phyloP scores from a whole-genome alignment of 257 asterid species.

The Ilex aquifolium region DNA sequence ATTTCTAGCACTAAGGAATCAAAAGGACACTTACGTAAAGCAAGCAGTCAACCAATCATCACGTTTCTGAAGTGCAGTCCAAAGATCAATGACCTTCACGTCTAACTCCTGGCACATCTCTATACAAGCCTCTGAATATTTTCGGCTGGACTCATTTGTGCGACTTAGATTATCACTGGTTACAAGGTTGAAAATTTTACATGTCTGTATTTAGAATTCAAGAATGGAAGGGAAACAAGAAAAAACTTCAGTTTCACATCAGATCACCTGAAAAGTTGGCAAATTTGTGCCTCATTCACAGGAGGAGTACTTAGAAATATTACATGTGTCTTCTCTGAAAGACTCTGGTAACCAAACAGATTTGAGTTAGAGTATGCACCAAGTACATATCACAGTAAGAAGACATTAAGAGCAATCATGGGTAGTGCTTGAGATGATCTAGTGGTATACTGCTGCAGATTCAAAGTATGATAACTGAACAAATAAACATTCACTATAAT shows the following conservation, averaged over 20 bases:
- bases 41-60: constrained; percentile 65
- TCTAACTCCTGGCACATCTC: constrained; percentile 41
- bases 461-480: too few species aligned
- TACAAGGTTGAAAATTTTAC: background rate
- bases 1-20: background rate
- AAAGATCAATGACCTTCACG: constrained; percentile 54
- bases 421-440: too few species aligned
- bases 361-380: too few species aligned
- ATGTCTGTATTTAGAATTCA: background rate
- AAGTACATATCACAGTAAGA: too few species aligned
- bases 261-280: constrained; percentile 37
- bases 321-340: constrained; percentile 54
- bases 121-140: constrained; percentile 65
- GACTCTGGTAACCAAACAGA: constrained; percentile 33
- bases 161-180: constrained; percentile 33
- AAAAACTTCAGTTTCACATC: background rate
- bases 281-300: constrained; percentile 45
- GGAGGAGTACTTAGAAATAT: constrained; percentile 81
- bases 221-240: background rate
- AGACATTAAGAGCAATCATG: too few species aligned
- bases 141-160: constrained; percentile 46
- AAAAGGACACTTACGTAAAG: constrained; percentile 37
- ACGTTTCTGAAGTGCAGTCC: constrained; percentile 61
- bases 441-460: too few species aligned
- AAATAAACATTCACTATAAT: too few species aligned